Base-by-base conservation (phyloP, 768 basidiomycete genomes). In the Mycena venus region DNA sequence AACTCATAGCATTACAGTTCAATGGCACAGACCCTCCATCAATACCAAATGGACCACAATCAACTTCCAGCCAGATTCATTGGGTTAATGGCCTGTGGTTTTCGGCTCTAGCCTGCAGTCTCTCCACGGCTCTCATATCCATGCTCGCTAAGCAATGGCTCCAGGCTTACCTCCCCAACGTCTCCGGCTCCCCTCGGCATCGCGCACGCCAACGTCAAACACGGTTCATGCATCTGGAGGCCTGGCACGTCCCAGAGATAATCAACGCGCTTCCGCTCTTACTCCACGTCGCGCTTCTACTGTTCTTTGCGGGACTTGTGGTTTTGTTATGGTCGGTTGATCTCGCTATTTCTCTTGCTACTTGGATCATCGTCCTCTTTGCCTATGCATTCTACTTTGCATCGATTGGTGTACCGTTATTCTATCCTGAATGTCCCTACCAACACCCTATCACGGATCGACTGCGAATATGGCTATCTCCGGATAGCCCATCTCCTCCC, bases 81-180 rank as follows among this genome's bases (percentile, higher is more conserved):
- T 85, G 84, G 82, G 86, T 88, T 2, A 88, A 88, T 67, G 87
- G 87, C 3, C 81, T 87, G 11, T 88, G 87, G 87, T 88, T 88
- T 73, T 82, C 85, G 17, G 85, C 86, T 19, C 79, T 88, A 29
- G 79, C 85, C 6, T 86, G 82, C 76, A 86, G 85, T 70, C 82
- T 88, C 36, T 85, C 85, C 4, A 83, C 85, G 7, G 86, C 86
- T 8, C 78, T 88, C 0, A 80, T 86, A 58, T 85, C 86, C n/a
- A 87, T 88, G 85, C 82, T 88, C 1, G 84, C 85, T 4, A 87
- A 87, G 56, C 87, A 88, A 77, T 88, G 87, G 87, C 78, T 87
- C 9, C 84, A 86, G 53, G 78, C 78, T 25, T 84, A 84, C 47
- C 74, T 76, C 6, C 78, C 83, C 14, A 79, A 82, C 49, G 78